phyloP scores from a whole-genome alignment of 306 rosid genomes.

The Castanopsis chinensis region DNA sequence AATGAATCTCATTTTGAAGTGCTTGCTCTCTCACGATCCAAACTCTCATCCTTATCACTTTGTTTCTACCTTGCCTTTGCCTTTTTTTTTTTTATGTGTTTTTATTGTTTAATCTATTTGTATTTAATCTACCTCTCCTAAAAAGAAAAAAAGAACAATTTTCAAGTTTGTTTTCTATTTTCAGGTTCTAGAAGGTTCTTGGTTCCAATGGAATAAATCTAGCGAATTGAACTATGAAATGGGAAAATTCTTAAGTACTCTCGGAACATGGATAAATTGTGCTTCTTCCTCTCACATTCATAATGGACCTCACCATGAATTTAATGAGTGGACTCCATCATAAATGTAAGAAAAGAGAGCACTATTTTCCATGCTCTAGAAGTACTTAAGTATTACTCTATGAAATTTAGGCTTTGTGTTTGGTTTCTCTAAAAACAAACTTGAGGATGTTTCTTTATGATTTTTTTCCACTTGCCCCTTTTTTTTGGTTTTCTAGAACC shows the following conservation, averaged over 20 bases:
- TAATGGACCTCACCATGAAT: too few species aligned
- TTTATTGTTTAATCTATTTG: not conserved
- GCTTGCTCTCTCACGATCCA: not conserved
- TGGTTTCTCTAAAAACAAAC: not conserved
- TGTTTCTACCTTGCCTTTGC: not conserved
- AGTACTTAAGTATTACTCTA: too few species aligned
- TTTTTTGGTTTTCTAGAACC: not conserved
- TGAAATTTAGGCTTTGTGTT: not conserved
- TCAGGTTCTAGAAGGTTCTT: not conserved
- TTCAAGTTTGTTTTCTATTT: too few species aligned
- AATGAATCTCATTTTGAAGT: not conserved
- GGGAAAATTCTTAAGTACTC: too few species aligned
- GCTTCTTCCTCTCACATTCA: too few species aligned
- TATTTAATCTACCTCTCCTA: not conserved
- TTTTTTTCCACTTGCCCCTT: not conserved
- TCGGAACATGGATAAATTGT: too few species aligned
- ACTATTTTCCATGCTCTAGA: fast-evolving
- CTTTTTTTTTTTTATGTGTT: not conserved
- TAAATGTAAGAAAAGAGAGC: too few species aligned
- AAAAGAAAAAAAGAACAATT: too few species aligned
- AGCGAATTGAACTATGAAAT: not conserved
- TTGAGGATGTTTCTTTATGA: not conserved
- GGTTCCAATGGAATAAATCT: slow-evolving; percentile 25
- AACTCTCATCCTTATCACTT: not conserved
- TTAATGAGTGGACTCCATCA: too few species aligned